phyloP scores from a whole-genome alignment of 2,329 filamentous ascomycete genomes.

The Diaporthe sp. region DNA sequence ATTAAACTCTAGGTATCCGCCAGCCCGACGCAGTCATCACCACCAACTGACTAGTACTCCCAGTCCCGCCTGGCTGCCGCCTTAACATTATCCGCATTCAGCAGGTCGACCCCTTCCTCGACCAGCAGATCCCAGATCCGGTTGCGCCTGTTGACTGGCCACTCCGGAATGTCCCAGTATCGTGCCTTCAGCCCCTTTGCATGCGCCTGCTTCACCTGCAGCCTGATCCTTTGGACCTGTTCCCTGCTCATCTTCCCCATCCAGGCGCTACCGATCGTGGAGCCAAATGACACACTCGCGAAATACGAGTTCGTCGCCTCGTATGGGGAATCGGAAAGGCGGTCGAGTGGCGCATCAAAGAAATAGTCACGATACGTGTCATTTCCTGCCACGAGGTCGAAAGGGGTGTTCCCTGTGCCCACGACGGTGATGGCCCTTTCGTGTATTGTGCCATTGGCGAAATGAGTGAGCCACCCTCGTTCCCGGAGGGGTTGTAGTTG shows the following conservation, averaged over 20 bases:
- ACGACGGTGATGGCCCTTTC: constrained; percentile 74
- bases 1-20: not conserved
- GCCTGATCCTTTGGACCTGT: constrained; percentile 55
- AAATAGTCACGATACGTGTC: constrained; percentile 69
- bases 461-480: constrained; percentile 65
- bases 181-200: constrained; percentile 63
- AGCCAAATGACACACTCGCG: constrained; percentile 67
- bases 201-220: constrained; percentile 62
- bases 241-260: constrained; percentile 52
- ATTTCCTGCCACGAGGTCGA: constrained; percentile 64
- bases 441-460: constrained; percentile 60
- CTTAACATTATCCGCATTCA: constrained; percentile 71
- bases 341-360: constrained; percentile 71
- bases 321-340: constrained; percentile 51
- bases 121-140: constrained; percentile 66
- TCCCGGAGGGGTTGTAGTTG: constrained; percentile 70
- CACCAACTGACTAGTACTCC: constrained; percentile 35
- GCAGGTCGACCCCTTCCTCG: constrained; percentile 66
- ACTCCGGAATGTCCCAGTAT: constrained; percentile 70
- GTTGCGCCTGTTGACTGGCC: constrained; percentile 65
- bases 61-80: constrained; percentile 55
- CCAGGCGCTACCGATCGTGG: constrained; percentile 63
- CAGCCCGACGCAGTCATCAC: not conserved
- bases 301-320: constrained; percentile 72
- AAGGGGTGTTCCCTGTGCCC: constrained; percentile 72